Evolutionary conservation across 2,329 filamentous ascomycete species (phyloP).

Genomic region (Ceratocystis lukuohia): DNA sequence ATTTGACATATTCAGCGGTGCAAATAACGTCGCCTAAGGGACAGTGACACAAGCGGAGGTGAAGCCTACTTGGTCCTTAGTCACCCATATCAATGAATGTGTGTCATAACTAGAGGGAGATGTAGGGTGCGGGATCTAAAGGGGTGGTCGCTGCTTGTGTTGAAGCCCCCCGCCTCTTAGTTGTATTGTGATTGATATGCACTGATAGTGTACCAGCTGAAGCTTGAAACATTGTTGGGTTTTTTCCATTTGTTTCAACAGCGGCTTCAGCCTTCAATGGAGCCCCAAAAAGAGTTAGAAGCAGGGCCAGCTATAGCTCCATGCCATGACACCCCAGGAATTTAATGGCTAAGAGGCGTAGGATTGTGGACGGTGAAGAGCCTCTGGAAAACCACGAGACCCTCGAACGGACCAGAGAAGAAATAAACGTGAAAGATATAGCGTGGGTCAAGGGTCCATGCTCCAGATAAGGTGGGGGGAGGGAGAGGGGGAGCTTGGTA

Average conservation of each 20-base stretch:
- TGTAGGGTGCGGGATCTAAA: background rate
- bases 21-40: background rate
- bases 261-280: background rate
- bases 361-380: background rate
- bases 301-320: background rate
- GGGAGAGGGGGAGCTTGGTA: background rate
- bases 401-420: background rate
- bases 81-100: background rate
- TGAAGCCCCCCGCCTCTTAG: background rate
- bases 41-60: background rate
- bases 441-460: background rate
- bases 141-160: background rate
- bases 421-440: background rate
- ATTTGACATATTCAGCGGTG: background rate
- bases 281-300: background rate
- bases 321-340: background rate
- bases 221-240: background rate
- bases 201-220: background rate
- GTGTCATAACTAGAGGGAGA: background rate
- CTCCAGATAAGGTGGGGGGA: background rate
- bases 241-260: background rate
- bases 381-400: background rate
- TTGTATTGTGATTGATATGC: background rate
- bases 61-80: background rate
- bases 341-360: background rate